These are phyloP conservation scores for Coniferiporia sulphurascens DNA, from an alignment of 1,284 basidiomycete species.

Conservation along the genomic window DNA sequence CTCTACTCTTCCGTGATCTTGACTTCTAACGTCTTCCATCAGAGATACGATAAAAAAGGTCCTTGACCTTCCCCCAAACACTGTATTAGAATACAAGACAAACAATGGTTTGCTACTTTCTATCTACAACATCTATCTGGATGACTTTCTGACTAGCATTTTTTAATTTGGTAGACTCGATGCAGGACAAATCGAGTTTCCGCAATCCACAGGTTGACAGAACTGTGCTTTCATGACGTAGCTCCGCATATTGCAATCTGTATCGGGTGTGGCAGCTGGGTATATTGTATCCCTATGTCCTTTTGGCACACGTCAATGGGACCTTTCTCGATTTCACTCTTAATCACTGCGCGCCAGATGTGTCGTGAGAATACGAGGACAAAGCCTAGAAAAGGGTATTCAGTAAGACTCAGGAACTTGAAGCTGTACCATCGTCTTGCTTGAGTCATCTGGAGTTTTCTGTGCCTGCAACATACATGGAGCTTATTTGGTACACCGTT, in stretches of 20 bases:
- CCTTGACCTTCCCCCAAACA: conserved; percentile 62
- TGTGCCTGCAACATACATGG: too few species aligned
- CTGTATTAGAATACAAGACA: conserved; percentile 81
- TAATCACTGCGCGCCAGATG: too few species aligned
- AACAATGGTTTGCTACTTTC: conserved; percentile 59
- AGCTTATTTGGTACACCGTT: too few species aligned
- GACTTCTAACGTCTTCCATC: background rate
- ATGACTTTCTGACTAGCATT: background rate
- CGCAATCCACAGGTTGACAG: conserved; percentile 32
- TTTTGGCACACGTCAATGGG: too few species aligned
- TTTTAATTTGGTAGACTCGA: conserved; percentile 50
- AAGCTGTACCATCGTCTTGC: too few species aligned
- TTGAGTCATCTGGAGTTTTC: too few species aligned
- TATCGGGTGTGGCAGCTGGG: background rate
- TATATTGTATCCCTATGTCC: too few species aligned
- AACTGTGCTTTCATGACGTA: background rate
- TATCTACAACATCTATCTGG: background rate
- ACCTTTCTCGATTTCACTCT: too few species aligned
- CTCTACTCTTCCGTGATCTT: conserved; percentile 10
- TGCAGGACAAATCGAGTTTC: conserved; percentile 81
- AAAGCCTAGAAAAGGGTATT: too few species aligned
- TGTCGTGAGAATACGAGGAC: too few species aligned
- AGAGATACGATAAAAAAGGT: conserved; percentile 34
- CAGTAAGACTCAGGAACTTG: too few species aligned
- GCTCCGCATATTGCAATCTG: background rate